Evolutionary conservation across 768 basidiomycete genomes (phyloP), one percentile per base, ranked within the genome.

Genomic region (Suillus placidus): DNA sequence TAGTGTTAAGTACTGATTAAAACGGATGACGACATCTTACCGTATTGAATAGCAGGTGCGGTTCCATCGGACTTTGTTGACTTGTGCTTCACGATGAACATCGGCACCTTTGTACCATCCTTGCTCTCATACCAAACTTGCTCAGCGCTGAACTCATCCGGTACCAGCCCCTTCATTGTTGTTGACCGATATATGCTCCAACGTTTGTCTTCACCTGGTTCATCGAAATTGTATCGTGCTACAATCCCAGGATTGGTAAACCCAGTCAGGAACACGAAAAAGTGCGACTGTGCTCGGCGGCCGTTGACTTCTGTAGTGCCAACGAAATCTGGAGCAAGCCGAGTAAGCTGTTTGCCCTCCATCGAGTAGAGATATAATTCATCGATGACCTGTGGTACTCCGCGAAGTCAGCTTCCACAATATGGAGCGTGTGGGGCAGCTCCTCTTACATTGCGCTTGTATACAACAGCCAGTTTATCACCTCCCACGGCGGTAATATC

Each of bases 111-210:
- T 6, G 91, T 93, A 2, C 91, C 91, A 71, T 94, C 93, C 74
- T 89, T 91, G 76, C 87, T 88, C 23, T 81, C 74, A 71, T 88
- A 94, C 89, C 93, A 95, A 23, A 93, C 89, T 78, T 94, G 93
- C 64, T 83, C 82, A 38, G 87, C 80, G 37, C 85, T 80, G 69
- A 94, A 94, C 54, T 94, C 91, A 9, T 87, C 84, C 0, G 86
- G 80, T 60, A 83, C 80, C 42, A 94, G 77, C 4, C 88, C 90
- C 26, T 81, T 82, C 16, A 93, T 83, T 47, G 82, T 72, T 1
- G 87, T 87, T 38, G 83, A 80, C 61, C 87, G 76, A 74, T 86
- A 89, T 26, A 86, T 81, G 35, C 79, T 84, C 86, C 87, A 89
- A 60, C 83, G 81, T 18, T 84, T 81, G n/a, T 79, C 80, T n/a